Percentiles rank a stretch among this genome's conserved stretches.
Conservation (phyloP, 495 filamentous ascomycete species). For the Pyrenula massariospora region DNA sequence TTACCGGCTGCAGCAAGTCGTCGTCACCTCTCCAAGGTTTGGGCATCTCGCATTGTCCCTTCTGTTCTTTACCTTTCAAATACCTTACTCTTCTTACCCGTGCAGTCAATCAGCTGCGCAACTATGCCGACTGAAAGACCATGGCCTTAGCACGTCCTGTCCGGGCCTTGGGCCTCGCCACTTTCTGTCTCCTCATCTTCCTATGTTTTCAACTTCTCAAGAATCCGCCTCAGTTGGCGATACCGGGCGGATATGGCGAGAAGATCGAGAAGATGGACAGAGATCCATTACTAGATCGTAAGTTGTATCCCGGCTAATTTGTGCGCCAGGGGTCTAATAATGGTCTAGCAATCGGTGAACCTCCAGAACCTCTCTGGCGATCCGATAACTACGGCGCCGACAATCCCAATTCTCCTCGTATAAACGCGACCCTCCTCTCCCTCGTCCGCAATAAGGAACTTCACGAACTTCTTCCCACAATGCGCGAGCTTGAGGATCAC, state of each 20-base stretch:
- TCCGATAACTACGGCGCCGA: conserved; percentile 68
- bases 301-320: too few species aligned
- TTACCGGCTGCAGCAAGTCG: not conserved
- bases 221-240: conserved; percentile 22
- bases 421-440: conserved; percentile 84
- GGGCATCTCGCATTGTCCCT: not conserved
- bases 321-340: too few species aligned
- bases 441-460: conserved; percentile 89
- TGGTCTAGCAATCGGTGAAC: conserved; percentile 67
- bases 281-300: conserved; percentile 80
- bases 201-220: conserved; percentile 60
- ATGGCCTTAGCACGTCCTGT: conserved; percentile 81
- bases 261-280: conserved; percentile 37
- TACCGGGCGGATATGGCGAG: conserved; percentile 19
- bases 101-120: conserved; percentile 1
- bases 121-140: conserved; percentile 2
- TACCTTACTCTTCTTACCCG: not conserved
- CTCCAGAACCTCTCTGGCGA: conserved; percentile 58
- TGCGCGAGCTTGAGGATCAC: conserved; percentile 83
- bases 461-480: conserved; percentile 68
- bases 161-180: conserved; percentile 61
- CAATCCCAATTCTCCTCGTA: conserved; percentile 62
- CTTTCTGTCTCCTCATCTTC: conserved; percentile 59
- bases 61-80: not conserved
- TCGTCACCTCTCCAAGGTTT: not conserved